Evolutionary conservation across 2,329 filamentous ascomycete genomes (phyloP).

Genomic region (Alternaria sp.): DNA sequence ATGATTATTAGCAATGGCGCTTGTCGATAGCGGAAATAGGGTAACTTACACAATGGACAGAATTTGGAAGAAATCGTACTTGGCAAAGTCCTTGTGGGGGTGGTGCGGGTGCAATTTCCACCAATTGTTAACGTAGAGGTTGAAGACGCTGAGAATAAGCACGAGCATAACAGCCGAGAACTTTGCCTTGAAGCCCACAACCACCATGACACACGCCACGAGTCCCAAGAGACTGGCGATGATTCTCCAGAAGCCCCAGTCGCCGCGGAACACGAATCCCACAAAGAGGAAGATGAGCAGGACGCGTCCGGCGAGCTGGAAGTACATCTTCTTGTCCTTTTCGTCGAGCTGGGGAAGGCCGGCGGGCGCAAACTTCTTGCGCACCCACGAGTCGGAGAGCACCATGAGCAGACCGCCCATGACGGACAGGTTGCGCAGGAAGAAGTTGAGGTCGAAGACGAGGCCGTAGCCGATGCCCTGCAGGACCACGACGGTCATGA

Average conservation of each 20-base stretch:
- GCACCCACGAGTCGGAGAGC: slow-evolving; percentile 95
- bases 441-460: slow-evolving; percentile 99
- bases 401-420: slow-evolving; percentile 98
- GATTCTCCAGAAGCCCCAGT: slow-evolving; percentile 90
- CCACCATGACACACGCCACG: slow-evolving; percentile 95
- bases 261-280: slow-evolving; percentile 93
- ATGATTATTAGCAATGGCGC: slow-evolving; percentile 22
- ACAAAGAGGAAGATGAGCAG: slow-evolving; percentile 97
- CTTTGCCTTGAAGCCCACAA: slow-evolving; percentile 99
- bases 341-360: slow-evolving; percentile 93
- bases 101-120: slow-evolving; percentile 99
- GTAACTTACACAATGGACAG: slow-evolving; percentile 84
- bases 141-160: slow-evolving; percentile 94
- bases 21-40: not conserved
- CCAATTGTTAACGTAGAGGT: slow-evolving; percentile 98
- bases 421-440: slow-evolving; percentile 97
- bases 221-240: slow-evolving; percentile 84
- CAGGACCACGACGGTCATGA: slow-evolving; percentile 87
- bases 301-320: slow-evolving; percentile 94
- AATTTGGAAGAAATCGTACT: slow-evolving; percentile 99
- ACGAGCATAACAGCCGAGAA: slow-evolving; percentile 96
- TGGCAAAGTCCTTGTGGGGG: slow-evolving; percentile 99
- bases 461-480: slow-evolving; percentile 96
- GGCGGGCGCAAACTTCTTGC: slow-evolving; percentile 95
- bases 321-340: slow-evolving; percentile 99